Conservation (phyloP, 305 asterid genomes). For the Ilex paraguariensis region DNA sequence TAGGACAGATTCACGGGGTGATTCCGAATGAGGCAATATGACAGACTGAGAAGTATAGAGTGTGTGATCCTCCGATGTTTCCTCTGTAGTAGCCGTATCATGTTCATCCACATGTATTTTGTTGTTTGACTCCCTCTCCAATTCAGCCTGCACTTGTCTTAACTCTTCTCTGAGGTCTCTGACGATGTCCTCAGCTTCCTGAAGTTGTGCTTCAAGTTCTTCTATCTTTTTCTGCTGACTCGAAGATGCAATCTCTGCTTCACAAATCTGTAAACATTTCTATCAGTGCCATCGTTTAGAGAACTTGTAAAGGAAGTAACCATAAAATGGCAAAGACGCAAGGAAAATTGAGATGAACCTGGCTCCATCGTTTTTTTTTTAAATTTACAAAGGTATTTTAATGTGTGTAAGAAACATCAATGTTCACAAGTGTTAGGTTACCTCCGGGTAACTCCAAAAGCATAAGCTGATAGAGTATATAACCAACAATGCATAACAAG, state of each 20-base stretch:
- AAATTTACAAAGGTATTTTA: no score
- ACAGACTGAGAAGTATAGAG: conserved; percentile 19
- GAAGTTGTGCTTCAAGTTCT: conserved; percentile 92
- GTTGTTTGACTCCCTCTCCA: conserved; percentile 45
- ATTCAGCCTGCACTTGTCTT: conserved; percentile 48
- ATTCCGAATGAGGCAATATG: conserved; percentile 23
- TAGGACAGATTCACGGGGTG: conserved; percentile 13
- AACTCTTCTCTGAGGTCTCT: conserved; percentile 80
- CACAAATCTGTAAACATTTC: conserved; percentile 38
- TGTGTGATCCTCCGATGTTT: conserved; percentile 20
- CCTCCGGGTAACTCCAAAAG: no score
- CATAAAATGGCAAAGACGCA: no score
- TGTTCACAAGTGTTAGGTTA: no score
- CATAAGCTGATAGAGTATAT: no score
- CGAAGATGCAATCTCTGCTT: conserved; percentile 46
- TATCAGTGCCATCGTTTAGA: no score
- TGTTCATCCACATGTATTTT: conserved; percentile 29
- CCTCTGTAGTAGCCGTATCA: conserved; percentile 16
- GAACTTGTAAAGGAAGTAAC: no score
- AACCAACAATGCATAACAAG: no score
- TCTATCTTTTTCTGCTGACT: conserved; percentile 70
- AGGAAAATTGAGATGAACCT: no score
- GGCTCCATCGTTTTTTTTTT: no score
- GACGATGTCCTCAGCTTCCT: conserved; percentile 91
- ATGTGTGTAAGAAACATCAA: no score